A percentile compares a stretch with the other conserved stretches of the same genome.
Conservation (phyloP, 1,284 basidiomycete species). For the Exobasidium cylindrosporum region DNA sequence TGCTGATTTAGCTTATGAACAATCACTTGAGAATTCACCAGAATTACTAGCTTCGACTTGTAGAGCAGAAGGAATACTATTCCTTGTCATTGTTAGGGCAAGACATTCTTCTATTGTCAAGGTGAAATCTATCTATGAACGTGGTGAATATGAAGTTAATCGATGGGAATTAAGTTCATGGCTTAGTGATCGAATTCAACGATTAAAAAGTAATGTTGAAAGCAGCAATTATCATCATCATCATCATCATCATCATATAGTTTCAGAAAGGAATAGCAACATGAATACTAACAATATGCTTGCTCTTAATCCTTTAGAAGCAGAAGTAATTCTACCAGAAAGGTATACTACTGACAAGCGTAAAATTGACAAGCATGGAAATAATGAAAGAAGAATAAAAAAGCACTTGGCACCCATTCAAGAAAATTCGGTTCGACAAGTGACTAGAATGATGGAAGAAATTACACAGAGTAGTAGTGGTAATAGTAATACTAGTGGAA, state of each 20-base stretch:
- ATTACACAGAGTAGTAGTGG: not conserved
- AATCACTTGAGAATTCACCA: slow-evolving; percentile 39
- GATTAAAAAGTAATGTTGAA: not conserved
- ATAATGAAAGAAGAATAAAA: slow-evolving; percentile 1
- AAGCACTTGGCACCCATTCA: slow-evolving; percentile 4
- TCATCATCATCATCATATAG: not conserved
- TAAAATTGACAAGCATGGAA: not conserved
- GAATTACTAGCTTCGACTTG: slow-evolving; percentile 44
- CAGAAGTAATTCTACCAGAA: not conserved
- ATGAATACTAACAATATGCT: slow-evolving; percentile 1
- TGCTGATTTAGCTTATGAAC: slow-evolving; percentile 76
- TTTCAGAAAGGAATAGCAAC: not conserved
- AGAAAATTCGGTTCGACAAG: slow-evolving; percentile 9
- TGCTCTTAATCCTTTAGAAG: not conserved
- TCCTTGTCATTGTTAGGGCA: slow-evolving; percentile 45
- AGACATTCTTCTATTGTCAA: slow-evolving; percentile 38
- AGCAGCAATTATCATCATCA: not conserved
- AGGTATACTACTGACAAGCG: not conserved
- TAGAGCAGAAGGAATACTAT: slow-evolving; percentile 49
- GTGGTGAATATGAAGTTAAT: slow-evolving; percentile 26
- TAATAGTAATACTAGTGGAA: not conserved
- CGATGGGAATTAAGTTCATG: slow-evolving; percentile 18
- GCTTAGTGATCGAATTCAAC: slow-evolving; percentile 17
- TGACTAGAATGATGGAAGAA: slow-evolving; percentile 1
- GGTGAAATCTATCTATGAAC: slow-evolving; percentile 40